Evolutionary conservation across 1,284 basidiomycete species (phyloP).

Genomic region (Trichosporon inkin): DNA sequence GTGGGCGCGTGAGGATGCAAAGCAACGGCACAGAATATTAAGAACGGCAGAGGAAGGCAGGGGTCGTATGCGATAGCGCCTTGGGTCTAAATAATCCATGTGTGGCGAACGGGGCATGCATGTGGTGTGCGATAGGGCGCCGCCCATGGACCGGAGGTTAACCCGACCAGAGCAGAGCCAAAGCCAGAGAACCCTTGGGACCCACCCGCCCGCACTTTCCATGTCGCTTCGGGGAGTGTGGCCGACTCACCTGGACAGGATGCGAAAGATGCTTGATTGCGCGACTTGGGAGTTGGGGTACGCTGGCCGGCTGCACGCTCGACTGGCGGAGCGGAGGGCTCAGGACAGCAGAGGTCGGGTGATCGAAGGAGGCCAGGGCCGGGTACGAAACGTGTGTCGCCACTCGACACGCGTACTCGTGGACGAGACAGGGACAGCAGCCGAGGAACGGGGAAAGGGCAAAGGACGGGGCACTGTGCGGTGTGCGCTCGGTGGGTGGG

Average conservation of each 20-base stretch:
- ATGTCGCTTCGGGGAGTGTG: neutral
- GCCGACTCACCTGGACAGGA: slow-evolving; percentile 1
- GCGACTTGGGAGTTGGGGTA: slow-evolving; percentile 2
- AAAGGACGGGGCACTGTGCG: slow-evolving; percentile 4
- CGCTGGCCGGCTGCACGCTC: neutral
- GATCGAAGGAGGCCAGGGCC: neutral
- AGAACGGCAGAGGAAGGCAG: neutral
- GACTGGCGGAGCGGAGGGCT: slow-evolving; percentile 1
- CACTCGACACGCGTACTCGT: slow-evolving; percentile 6
- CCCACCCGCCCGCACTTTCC: neutral
- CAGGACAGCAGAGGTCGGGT: slow-evolving; percentile 4
- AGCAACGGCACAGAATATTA: neutral
- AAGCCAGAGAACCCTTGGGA: neutral
- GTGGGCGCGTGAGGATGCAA: neutral
- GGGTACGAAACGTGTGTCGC: slow-evolving; percentile 4
- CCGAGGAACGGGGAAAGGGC: neutral
- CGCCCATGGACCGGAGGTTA: no score
- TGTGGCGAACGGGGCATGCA: slow-evolving; percentile 1
- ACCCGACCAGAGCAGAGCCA: neutral
- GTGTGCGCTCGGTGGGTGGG: neutral
- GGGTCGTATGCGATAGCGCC: neutral
- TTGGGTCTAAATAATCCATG: slow-evolving; percentile 5
- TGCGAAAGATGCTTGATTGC: slow-evolving; percentile 9
- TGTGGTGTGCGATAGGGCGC: neutral
- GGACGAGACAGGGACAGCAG: neutral